Evolutionary conservation across 2,329 filamentous ascomycete genomes (phyloP).

Genomic region (Emmonsia crescens): DNA sequence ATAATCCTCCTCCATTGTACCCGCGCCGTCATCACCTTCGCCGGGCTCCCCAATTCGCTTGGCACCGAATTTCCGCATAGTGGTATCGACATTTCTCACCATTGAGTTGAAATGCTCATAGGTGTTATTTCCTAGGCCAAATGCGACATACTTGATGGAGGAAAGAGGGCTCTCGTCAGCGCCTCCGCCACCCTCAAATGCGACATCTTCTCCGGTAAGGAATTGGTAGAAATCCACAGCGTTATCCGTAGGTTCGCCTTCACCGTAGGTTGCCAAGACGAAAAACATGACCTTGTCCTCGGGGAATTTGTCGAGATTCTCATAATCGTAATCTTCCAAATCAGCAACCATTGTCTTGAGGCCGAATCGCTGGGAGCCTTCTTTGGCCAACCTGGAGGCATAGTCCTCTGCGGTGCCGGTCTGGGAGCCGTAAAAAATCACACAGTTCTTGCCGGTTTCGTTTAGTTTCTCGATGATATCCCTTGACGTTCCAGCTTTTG

Average conservation of each 20-base stretch:
- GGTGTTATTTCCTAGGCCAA: constrained; percentile 96
- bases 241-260: constrained; percentile 97
- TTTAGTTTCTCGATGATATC: constrained; percentile 96
- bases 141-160: constrained; percentile 86
- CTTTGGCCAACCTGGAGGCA: constrained; percentile 88
- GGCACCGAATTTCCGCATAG: constrained; percentile 70
- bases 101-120: constrained; percentile 99
- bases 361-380: constrained; percentile 91
- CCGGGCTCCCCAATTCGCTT: constrained; percentile 76
- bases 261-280: constrained; percentile 91
- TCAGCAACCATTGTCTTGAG: constrained; percentile 98
- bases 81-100: constrained; percentile 82
- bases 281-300: constrained; percentile 90
- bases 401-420: constrained; percentile 98
- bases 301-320: constrained; percentile 80
- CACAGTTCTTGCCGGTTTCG: constrained; percentile 89
- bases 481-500: constrained; percentile 71
- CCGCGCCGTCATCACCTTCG: constrained; percentile 93
- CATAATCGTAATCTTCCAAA: constrained; percentile 94
- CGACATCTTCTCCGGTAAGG: constrained; percentile 66
- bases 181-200: constrained; percentile 60
- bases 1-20: constrained; percentile 99
- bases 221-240: constrained; percentile 99
- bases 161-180: constrained; percentile 59
- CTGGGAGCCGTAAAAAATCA: constrained; percentile 97